A percentile compares a stretch with the other conserved stretches of the same genome.
Conservation (phyloP, 768 basidiomycete species). For the Auriculariales sp. region DNA sequence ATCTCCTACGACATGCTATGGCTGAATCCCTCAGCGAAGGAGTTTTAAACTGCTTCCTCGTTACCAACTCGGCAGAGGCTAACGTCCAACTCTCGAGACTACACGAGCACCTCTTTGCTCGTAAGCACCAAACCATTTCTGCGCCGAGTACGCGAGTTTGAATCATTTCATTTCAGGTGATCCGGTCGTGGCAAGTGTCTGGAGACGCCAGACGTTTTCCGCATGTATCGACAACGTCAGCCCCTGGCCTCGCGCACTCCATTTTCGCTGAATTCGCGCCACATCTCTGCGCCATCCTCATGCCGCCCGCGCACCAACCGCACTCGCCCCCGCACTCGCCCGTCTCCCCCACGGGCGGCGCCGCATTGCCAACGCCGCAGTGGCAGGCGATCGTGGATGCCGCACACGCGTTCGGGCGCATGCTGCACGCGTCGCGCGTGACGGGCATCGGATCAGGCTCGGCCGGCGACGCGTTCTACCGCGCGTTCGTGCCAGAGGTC, state of each 20-base stretch:
- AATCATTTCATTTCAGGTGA: conserved; percentile 25
- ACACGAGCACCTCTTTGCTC: conserved; percentile 75
- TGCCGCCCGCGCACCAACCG: no score
- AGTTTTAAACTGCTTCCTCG: conserved; percentile 72
- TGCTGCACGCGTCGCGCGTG: conserved; percentile 58
- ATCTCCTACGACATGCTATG: conserved; percentile 66
- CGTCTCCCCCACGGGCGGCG: no score
- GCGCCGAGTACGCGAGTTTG: not conserved
- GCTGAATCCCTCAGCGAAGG: conserved; percentile 58
- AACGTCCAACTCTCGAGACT: conserved; percentile 75
- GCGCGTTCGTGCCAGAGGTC: conserved; percentile 75
- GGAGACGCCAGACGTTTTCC: conserved; percentile 81
- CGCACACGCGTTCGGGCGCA: conserved; percentile 69
- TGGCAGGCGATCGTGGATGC: conserved; percentile 47
- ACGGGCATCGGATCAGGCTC: conserved; percentile 23
- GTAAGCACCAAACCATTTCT: conserved; percentile 26
- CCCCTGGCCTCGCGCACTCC: no score
- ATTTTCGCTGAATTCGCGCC: no score
- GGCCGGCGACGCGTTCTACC: conserved; percentile 65
- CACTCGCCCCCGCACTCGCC: no score
- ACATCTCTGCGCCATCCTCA: no score
- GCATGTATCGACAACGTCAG: conserved; percentile 69
- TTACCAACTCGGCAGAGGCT: conserved; percentile 74
- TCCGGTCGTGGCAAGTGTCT: conserved; percentile 77
- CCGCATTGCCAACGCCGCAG: conserved; percentile 50